A percentile compares a stretch with the other conserved stretches of the same genome.
phyloP scores from a whole-genome alignment of 129 eudicot species.

The Artemisia annua region DNA sequence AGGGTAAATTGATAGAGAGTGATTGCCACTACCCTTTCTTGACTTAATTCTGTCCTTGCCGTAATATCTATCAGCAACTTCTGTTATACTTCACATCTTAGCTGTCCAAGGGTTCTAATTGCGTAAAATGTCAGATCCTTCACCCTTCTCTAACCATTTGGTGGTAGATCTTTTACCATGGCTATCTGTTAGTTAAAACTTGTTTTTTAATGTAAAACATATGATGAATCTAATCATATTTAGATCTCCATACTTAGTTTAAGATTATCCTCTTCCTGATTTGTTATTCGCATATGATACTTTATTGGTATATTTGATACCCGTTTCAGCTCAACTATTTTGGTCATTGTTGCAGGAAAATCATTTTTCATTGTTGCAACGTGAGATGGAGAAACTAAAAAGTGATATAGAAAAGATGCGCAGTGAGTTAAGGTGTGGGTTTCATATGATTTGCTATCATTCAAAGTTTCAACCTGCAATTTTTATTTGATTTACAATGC shows the following conservation, averaged over 20 bases:
- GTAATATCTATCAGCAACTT: too few relatives aligned
- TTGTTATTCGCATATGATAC: too few relatives aligned
- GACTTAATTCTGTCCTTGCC: not conserved
- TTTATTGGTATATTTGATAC: not conserved
- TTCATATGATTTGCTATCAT: too few relatives aligned
- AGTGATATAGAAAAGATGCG: conserved; percentile 95
- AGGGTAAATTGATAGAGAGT: too few relatives aligned
- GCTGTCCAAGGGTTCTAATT: too few relatives aligned
- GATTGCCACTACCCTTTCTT: too few relatives aligned
- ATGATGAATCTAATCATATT: too few relatives aligned
- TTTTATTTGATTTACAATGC: not conserved
- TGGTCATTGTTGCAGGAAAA: conserved; percentile 50
- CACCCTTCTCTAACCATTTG: not conserved
- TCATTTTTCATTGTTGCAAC: conserved; percentile 82
- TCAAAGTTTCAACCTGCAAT: too few relatives aligned
- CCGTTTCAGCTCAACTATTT: not conserved
- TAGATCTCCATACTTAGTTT: too few relatives aligned
- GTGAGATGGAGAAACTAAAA: conserved; percentile 83
- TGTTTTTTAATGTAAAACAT: too few relatives aligned
- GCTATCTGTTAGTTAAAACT: not conserved
- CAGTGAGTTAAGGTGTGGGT: conserved; percentile 72
- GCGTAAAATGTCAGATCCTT: not conserved
- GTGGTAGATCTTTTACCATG: not conserved
- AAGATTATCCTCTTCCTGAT: too few relatives aligned
- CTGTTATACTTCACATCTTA: too few relatives aligned